Base-by-base conservation (phyloP, 1,139 yeast genomes). In the Geotrichum phurueaensis region DNA sequence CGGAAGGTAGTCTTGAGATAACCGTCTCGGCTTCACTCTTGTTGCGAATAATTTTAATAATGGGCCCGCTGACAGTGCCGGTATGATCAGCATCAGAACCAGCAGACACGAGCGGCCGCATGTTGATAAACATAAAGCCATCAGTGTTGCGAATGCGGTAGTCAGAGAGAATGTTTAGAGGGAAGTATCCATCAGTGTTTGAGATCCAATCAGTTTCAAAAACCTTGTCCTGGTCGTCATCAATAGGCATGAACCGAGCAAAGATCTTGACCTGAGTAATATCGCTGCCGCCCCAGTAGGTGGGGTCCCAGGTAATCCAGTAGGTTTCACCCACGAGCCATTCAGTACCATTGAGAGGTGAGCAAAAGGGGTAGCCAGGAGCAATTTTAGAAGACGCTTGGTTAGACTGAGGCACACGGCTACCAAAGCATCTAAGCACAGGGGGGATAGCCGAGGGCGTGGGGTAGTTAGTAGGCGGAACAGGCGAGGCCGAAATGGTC, bases 281-380 rank as follows among this genome's bases (percentile, higher is more conserved):
- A 58, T 72, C 72, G 50, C 67, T 66, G 45, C 60, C 66, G 39
- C 78, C 79, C 73, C 76, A 76, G 67, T 73, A 76, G 3, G 73
- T 61, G 59, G 80, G 78, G 60, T 76, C 79, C 79, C 80, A 77
- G 15, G 80, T 77, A 61, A 76, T 67, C 78, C 79, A 77, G 65
- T 77, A 77, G 9, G 77, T 76, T 66, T 77, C 77, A 53, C 79
- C 80, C 51, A 74, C 74, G 18, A 77, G 69, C 62, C 76, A 65
- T 64, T 76, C 79, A n/a, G 79, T 73, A 51, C 77, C 78, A 65
- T 75, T 75, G n/a, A 62, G 61, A 20, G 72, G 70, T 25, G 77
- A 66, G 64, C 80, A 77, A 69, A 77, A 77, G 52, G 80, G 80
- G 60, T 71, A 72, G 1, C 75, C 75, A 15, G 68, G 68, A 9